Evolutionary conservation across 2,329 filamentous ascomycete genomes (phyloP).

Genomic region (Ophiostoma quercus): DNA sequence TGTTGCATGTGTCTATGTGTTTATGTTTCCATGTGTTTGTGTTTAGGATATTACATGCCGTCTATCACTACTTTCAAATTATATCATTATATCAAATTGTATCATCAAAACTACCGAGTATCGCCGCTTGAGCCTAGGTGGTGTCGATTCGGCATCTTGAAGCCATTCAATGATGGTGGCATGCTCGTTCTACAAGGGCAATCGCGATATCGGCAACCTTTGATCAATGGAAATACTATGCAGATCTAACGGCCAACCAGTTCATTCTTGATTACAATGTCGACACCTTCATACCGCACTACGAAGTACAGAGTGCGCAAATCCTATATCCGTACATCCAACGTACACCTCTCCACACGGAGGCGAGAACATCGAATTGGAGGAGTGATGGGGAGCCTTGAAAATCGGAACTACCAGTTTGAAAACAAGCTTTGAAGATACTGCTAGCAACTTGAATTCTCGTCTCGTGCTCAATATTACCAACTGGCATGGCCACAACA

Average conservation of each 20-base stretch:
- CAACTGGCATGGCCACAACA: background rate
- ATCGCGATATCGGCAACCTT: too few relatives aligned
- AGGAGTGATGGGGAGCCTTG: too few relatives aligned
- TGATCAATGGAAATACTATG: too few relatives aligned
- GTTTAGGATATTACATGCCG: background rate
- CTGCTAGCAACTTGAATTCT: background rate
- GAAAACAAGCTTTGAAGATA: background rate
- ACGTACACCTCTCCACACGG: background rate
- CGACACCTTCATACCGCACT: background rate
- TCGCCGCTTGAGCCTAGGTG: too few relatives aligned
- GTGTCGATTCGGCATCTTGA: too few relatives aligned
- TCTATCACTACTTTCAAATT: background rate
- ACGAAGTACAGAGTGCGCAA: background rate
- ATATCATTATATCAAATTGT: background rate
- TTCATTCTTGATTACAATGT: background rate
- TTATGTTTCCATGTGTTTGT: background rate
- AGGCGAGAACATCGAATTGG: background rate
- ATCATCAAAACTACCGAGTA: too few relatives aligned
- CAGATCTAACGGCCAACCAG: background rate
- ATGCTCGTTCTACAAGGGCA: too few relatives aligned
- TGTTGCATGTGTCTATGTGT: background rate
- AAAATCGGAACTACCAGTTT: background rate
- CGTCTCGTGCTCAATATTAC: background rate
- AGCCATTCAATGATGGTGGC: too few relatives aligned
- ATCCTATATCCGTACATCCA: background rate